Base-by-base conservation (phyloP, 805 yeast species). In the Maudiozyma saulgeensis region DNA sequence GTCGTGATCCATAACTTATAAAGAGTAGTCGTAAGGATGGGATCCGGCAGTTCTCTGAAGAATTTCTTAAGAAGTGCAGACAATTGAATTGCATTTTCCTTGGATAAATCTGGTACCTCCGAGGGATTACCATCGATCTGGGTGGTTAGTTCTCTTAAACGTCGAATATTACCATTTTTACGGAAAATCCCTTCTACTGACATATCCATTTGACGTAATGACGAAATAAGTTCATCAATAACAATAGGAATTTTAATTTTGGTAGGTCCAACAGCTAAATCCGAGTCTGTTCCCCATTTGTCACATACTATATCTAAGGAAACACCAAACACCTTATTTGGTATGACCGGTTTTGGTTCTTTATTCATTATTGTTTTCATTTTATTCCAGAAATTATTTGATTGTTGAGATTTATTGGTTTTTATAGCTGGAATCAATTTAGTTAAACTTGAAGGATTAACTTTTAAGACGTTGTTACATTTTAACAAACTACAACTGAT, bases 181-280 rank as follows among this genome's bases (percentile, higher is more conserved):
- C 99, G 79, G 76, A 93, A 93, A 4, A 93, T 84, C 51, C 99
- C 99, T 67, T 93, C 99, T 31, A 82, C 89, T 2, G 97, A 87
- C 84, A 91, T 80, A 67, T 93, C 98, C 74, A 87, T 88, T 51
- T 84, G 91, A 47, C 87, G 78, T 72, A 93, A 77, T 0, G 95
- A 86, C 31, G 80, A 77, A 35, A 93, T 80, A 16, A 90, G 71
- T 59, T 93, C 98, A 59, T 91, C 98, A 41, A 93, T 75, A 38
- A 93, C 72, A 44, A 87, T 75, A 0, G 99, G 99, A 41, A 93
- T 84, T 37, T 81, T 76, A 41, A 93, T 75, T 55, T 81, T 81
- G 1, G 81, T 72, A 0, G 96, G 89, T 0, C 96, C 96, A 44
- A 84, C 84, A 2, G 95, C 96, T 25, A 84, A 72, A 44, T 84